Evolutionary conservation across 2,329 filamentous ascomycete species (phyloP).

Genomic region (Corinectria fuckeliana): DNA sequence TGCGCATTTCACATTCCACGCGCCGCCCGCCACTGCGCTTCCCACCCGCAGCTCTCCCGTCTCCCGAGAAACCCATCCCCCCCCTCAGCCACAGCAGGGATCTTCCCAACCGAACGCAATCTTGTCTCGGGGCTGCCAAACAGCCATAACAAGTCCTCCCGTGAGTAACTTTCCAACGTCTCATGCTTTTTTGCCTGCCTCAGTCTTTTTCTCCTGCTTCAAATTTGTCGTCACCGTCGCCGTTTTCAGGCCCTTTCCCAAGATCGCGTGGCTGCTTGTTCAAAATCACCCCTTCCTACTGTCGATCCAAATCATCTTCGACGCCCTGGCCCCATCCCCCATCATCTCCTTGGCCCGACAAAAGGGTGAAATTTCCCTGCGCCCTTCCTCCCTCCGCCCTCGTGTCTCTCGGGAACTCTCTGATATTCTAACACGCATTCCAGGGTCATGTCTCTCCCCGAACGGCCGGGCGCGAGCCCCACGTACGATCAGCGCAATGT

Average conservation of each 20-base stretch:
- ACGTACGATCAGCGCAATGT: constrained; percentile 66
- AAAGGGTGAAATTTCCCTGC: constrained; percentile 24
- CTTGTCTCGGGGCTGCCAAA: constrained; percentile 28
- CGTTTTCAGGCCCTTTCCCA: constrained; percentile 11
- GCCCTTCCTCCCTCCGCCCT: constrained; percentile 10
- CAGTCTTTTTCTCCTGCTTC: background rate
- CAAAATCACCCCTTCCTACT: constrained; percentile 14
- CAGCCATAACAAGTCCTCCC: constrained; percentile 36
- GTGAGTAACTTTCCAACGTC: constrained; percentile 30
- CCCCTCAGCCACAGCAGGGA: constrained; percentile 32
- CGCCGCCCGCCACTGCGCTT: constrained; percentile 13
- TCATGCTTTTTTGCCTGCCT: constrained; percentile 13
- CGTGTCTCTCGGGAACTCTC: background rate
- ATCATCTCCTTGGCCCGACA: constrained; percentile 14
- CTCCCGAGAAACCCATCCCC: constrained; percentile 36
- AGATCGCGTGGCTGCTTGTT: constrained; percentile 19
- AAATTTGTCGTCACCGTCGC: constrained; percentile 4
- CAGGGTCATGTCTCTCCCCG: constrained; percentile 66
- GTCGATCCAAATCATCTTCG: constrained; percentile 25
- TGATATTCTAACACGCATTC: constrained; percentile 30
- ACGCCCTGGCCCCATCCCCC: constrained; percentile 18
- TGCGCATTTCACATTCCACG: background rate
- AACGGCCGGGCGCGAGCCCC: constrained; percentile 69
- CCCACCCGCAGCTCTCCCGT: constrained; percentile 29
- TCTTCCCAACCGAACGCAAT: constrained; percentile 35